Evolutionary conservation across 2,329 filamentous ascomycete species (phyloP).

Genomic region (Cytospora mali): DNA sequence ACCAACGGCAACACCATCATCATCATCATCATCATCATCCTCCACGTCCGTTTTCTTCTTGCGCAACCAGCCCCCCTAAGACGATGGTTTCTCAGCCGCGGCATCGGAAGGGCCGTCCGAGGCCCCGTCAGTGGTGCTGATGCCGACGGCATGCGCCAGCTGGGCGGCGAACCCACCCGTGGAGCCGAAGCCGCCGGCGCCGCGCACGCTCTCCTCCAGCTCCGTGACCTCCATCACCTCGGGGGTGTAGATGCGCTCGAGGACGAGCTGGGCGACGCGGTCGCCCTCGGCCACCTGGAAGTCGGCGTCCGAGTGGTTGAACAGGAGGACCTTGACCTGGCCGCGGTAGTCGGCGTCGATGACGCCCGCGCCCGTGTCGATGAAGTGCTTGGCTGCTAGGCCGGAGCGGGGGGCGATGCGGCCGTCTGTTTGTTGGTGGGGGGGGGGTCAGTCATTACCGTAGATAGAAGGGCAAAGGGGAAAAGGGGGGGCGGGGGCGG

Average conservation of each 20-base stretch:
- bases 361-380: constrained; percentile 93
- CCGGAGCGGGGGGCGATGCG: constrained; percentile 89
- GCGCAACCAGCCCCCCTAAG: constrained; percentile 26
- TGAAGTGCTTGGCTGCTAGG: constrained; percentile 89
- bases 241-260: constrained; percentile 93
- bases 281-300: constrained; percentile 84
- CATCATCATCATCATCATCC: no score
- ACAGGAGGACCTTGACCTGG: constrained; percentile 89
- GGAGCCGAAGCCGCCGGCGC: constrained; percentile 89
- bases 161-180: constrained; percentile 59
- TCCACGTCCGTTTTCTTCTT: constrained; percentile 17
- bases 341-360: constrained; percentile 98
- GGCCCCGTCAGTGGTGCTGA: constrained; percentile 8
- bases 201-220: constrained; percentile 87
- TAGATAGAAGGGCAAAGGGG: not conserved
- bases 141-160: not conserved
- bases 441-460: no score
- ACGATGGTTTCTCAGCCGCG: constrained; percentile 24
- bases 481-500: not conserved
- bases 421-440: constrained; percentile 80
- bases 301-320: constrained; percentile 85
- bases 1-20: no score
- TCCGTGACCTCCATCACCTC: constrained; percentile 87
- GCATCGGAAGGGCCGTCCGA: constrained; percentile 6
- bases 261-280: constrained; percentile 87